Conservation (phyloP, 1,284 basidiomycete species). For the Boletus calvinii region DNA sequence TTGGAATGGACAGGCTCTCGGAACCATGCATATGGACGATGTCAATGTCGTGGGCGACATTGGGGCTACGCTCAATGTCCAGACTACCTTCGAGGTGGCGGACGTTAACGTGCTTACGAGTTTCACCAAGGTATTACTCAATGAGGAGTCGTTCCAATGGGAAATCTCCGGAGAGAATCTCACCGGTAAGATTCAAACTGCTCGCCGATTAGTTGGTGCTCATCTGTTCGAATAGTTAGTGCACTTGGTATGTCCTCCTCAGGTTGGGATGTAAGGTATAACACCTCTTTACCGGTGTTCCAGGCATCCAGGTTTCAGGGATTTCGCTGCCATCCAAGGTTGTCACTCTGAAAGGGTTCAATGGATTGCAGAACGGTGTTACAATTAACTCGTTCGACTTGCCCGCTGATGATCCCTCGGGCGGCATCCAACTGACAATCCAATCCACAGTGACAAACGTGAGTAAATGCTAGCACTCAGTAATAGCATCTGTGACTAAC, state of each 20-base stretch:
- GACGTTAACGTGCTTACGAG: constrained; percentile 60
- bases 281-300: not conserved
- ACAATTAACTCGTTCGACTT: constrained; percentile 71
- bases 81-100: constrained; percentile 60
- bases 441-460: constrained; percentile 64
- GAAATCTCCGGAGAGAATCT: constrained; percentile 69
- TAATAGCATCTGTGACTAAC: constrained; percentile 3
- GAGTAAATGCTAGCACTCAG: constrained; percentile 21
- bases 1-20: constrained; percentile 62
- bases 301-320: constrained; percentile 57
- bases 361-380: constrained; percentile 65
- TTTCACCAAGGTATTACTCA: constrained; percentile 69
- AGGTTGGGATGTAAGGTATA: constrained; percentile 3
- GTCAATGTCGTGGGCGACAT: constrained; percentile 58
- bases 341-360: constrained; percentile 73
- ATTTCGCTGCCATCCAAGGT: constrained; percentile 56
- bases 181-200: constrained; percentile 41
- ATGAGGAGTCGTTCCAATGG: constrained; percentile 72
- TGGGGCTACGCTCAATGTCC: constrained; percentile 58
- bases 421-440: constrained; percentile 72
- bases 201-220: not conserved
- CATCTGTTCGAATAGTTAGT: constrained; percentile 38
- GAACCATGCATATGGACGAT: constrained; percentile 63
- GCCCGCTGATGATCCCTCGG: constrained; percentile 69
- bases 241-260: constrained; percentile 47